Percentiles rank a stretch among this genome's conserved stretches.
Conservation (phyloP, 768 basidiomycete genomes). For the Tubosaeta sp. region DNA sequence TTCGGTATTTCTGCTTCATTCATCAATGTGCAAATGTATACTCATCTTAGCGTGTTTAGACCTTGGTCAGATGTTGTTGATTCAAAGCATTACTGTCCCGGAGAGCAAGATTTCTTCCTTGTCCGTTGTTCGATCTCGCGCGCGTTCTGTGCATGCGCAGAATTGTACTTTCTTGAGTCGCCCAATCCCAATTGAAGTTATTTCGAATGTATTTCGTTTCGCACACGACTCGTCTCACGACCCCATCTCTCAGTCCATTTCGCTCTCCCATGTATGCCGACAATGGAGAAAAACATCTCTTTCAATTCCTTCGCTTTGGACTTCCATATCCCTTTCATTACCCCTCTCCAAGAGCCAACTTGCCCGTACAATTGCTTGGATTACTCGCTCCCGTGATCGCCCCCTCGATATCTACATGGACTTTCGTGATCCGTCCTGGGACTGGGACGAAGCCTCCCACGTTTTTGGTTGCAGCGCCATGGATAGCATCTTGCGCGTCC, state of each 20-base stretch:
- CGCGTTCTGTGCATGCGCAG: neutral
- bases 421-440: slow-evolving; percentile 54
- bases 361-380: slow-evolving; percentile 33
- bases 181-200: slow-evolving; percentile 34
- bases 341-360: slow-evolving; percentile 40
- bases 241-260: slow-evolving; percentile 25
- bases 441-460: slow-evolving; percentile 47
- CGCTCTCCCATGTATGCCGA: slow-evolving; percentile 46
- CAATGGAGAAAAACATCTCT: slow-evolving; percentile 50
- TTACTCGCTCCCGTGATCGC: slow-evolving; percentile 42
- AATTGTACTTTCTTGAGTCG: neutral
- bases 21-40: neutral
- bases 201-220: slow-evolving; percentile 34
- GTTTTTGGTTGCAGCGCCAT: slow-evolving; percentile 41
- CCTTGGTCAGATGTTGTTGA: slow-evolving; percentile 12
- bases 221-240: slow-evolving; percentile 28
- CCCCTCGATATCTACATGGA: slow-evolving; percentile 53
- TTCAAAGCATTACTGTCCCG: neutral
- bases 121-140: neutral
- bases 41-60: neutral
- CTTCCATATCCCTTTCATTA: slow-evolving; percentile 42
- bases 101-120: neutral
- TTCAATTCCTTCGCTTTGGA: slow-evolving; percentile 47
- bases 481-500: slow-evolving; percentile 41
- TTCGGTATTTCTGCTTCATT: slow-evolving; percentile 1